Evolutionary conservation across 306 rosid species (phyloP).

Genomic region (Quercus parvula): DNA sequence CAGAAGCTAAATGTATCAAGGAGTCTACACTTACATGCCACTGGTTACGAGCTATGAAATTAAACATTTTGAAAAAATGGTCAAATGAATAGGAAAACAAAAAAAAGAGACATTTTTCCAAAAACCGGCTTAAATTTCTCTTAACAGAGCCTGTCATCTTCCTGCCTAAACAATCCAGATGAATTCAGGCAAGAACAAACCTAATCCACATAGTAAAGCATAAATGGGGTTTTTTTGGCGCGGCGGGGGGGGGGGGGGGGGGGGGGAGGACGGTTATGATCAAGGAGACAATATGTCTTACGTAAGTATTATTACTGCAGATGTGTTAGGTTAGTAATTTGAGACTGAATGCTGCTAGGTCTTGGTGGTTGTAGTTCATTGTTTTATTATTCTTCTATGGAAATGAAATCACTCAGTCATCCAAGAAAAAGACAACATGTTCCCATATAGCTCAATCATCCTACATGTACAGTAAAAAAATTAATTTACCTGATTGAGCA

Average conservation of each 20-base stretch:
- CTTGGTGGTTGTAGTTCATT: too few species aligned
- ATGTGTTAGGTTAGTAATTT: too few species aligned
- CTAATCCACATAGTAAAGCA: neutral
- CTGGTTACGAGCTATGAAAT: neutral
- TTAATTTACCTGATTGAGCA: conserved; percentile 74
- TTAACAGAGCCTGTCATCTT: neutral
- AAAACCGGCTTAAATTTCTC: neutral
- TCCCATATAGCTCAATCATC: neutral
- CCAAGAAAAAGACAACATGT: neutral
- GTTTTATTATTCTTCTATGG: too few species aligned
- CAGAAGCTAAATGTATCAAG: neutral
- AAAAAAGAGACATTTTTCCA: neutral
- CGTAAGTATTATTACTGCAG: too few species aligned
- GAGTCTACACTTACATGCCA: neutral
- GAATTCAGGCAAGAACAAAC: neutral
- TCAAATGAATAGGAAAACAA: neutral
- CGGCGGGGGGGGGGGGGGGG: too few species aligned
- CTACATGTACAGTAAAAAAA: neutral
- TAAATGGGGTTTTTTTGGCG: too few species aligned
- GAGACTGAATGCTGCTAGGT: too few species aligned
- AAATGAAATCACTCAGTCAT: too few species aligned
- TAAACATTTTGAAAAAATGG: neutral
- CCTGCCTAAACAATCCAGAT: neutral
- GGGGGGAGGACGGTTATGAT: neutral
- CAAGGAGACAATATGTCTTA: neutral